Base-by-base conservation (phyloP, 139 green algal genomes). In the Asterochloris sp. region DNA sequence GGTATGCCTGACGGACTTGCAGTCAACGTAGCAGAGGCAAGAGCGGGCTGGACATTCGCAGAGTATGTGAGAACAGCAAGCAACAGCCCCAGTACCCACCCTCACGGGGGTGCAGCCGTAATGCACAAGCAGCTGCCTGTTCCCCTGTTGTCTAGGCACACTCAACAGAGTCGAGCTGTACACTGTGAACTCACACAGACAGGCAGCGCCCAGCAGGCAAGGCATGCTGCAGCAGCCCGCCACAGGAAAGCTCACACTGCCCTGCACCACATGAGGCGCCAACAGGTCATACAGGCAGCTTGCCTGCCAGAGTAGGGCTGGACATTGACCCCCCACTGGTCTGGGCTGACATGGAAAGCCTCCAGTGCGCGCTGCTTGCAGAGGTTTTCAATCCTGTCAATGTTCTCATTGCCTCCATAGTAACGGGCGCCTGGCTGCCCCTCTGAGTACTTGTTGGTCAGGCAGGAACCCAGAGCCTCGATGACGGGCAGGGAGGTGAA, bases 391-490 rank as follows among this genome's bases (percentile, higher is more conserved):
- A 89, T 83, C 27, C 74, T 78, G 84, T 98, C 96, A 23, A 98
- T 96, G 84, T 96, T 92, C 79, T 98, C 96, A 83, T 99, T 99
- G 76, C 96, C 96, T 27, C 96, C 96, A 83, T 99, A 99, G 87
- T 99, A 99, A 4, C 96, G 87, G 0, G 95, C 95, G 11, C 93
- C 93, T 16, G 96, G 95, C 86, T 98, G 92, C 0, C 96, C 96
- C 87, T 99, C 96, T 24, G 88, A 95, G 89, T 99, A 99, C 87
- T 99, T 99, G 93, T 99, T 99, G 6, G 96, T 99, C 47, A 99
- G 86, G 87, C 90, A 95, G n/a, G 93, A 98, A 26, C 96, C 96
- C 74, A 99, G 89, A 13, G 90, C 94, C 87, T 99, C 95, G 91
- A 99, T 95, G 21, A 99, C 96, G 0, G 95, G 92, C 76, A 81